Evolutionary conservation across 1,284 basidiomycete species (phyloP).

Genomic region (Singerocomus rubriflavus): DNA sequence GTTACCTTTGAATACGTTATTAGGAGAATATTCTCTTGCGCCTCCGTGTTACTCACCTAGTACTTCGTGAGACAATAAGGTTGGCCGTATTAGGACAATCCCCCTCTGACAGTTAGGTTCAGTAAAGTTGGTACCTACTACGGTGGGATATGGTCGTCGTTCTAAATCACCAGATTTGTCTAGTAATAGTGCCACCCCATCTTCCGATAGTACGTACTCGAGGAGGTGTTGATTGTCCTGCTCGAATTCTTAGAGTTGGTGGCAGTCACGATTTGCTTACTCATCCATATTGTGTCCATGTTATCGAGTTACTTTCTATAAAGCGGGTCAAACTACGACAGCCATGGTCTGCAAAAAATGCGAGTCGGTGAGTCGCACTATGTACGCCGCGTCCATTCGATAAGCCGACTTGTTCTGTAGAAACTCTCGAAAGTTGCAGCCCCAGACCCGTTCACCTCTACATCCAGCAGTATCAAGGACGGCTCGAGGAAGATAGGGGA

Average conservation of each 20-base stretch:
- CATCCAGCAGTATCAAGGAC: constrained; percentile 69
- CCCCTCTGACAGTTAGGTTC: constrained; percentile 1
- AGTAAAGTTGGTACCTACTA: constrained; percentile 7
- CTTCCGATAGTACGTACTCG: not conserved
- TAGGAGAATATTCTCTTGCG: constrained; percentile 27
- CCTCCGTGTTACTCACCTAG: constrained; percentile 23
- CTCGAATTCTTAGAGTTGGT: not conserved
- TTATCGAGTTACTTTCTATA: constrained; percentile 6
- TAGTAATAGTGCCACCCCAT: not conserved
- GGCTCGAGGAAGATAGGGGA: constrained; percentile 77
- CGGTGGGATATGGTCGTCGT: not conserved
- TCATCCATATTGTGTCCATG: constrained; percentile 16
- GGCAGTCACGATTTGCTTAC: constrained; percentile 10
- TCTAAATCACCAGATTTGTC: not conserved
- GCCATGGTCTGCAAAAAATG: constrained; percentile 75
- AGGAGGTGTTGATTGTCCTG: not conserved
- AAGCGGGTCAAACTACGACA: constrained; percentile 9
- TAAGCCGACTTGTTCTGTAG: constrained; percentile 36
- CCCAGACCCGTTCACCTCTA: constrained; percentile 74
- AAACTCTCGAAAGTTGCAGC: constrained; percentile 81
- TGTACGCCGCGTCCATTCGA: constrained; percentile 4
- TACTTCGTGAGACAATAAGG: constrained; percentile 29
- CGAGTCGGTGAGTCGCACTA: constrained; percentile 50
- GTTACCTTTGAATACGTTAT: constrained; percentile 31
- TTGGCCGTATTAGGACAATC: constrained; percentile 22